A percentile compares a stretch with the other conserved stretches of the same genome.
Conservation (phyloP, 1,139 yeast species). For the Lizanozyma gosingica region DNA sequence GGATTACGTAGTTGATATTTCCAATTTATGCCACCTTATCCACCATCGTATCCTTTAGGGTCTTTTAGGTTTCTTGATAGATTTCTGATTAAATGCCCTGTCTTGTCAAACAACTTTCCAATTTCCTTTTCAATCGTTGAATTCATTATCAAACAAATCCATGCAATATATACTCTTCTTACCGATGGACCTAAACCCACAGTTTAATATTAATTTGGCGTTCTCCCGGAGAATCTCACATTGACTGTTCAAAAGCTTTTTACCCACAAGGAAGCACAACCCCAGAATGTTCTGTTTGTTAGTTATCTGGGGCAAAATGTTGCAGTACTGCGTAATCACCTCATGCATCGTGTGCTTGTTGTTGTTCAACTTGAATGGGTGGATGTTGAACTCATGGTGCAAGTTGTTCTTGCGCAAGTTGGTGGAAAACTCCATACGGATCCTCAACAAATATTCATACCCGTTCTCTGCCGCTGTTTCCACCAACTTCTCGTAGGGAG, state of each 20-base stretch:
- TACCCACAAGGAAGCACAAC: slow-evolving; percentile 40
- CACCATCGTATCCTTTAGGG: no score
- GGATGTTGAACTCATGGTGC: slow-evolving; percentile 16
- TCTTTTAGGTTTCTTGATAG: no score
- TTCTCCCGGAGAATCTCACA: slow-evolving; percentile 57
- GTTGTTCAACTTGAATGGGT: slow-evolving; percentile 21
- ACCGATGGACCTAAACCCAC: slow-evolving; percentile 51
- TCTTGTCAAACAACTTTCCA: no score
- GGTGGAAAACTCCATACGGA: slow-evolving; percentile 19
- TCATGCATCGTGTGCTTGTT: slow-evolving; percentile 25
- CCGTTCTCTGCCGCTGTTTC: slow-evolving; percentile 25
- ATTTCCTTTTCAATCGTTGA: no score
- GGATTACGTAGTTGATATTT: no score
- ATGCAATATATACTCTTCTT: slow-evolving; percentile 38
- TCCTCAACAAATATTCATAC: slow-evolving; percentile 27
- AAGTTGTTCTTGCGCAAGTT: slow-evolving; percentile 12
- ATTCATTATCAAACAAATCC: slow-evolving; percentile 32
- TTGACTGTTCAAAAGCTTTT: slow-evolving; percentile 37
- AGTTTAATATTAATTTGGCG: slow-evolving; percentile 47
- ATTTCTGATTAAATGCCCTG: no score
- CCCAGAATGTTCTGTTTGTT: slow-evolving; percentile 47
- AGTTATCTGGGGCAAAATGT: slow-evolving; percentile 30
- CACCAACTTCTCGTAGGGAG: slow-evolving; percentile 8
- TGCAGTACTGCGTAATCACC: slow-evolving; percentile 29
- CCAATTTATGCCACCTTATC: no score